Percentiles rank a stretch among this genome's conserved stretches.
phyloP scores from a whole-genome alignment of 768 basidiomycete genomes.

The Calocybe gangraenosa region DNA sequence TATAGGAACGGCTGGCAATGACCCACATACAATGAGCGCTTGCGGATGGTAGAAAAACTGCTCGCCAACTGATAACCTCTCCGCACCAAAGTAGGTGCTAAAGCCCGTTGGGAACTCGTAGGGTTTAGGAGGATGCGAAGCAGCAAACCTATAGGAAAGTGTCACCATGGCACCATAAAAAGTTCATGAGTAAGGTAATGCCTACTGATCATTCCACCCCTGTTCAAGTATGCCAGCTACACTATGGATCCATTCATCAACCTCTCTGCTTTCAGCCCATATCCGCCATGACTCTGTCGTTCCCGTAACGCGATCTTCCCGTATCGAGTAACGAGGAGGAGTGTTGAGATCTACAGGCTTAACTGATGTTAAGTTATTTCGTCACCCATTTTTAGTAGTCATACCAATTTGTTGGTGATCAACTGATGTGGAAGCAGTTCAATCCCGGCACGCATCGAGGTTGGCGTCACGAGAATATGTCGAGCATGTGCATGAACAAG shows the following conservation, averaged over 20 bases:
- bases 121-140: constrained; percentile 51
- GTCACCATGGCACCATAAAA: background rate
- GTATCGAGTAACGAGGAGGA: constrained; percentile 62
- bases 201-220: constrained; percentile 87
- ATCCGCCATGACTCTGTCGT: constrained; percentile 79
- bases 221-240: constrained; percentile 83
- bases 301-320: constrained; percentile 66
- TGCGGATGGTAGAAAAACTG: constrained; percentile 79
- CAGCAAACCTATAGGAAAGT: constrained; percentile 45
- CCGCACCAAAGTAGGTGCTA: constrained; percentile 74
- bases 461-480: constrained; percentile 54
- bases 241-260: constrained; percentile 93
- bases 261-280: constrained; percentile 78
- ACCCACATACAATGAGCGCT: constrained; percentile 43
- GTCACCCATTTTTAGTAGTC: constrained; percentile 9
- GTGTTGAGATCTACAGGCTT: constrained; percentile 72
- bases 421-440: constrained; percentile 85
- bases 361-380: constrained; percentile 6
- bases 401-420: constrained; percentile 73
- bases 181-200: background rate
- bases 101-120: constrained; percentile 98
- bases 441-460: constrained; percentile 48
- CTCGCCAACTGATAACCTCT: constrained; percentile 84
- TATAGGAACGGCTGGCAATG: background rate
- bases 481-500: constrained; percentile 80